These are phyloP conservation scores for Beauveria scarabaeidicola DNA, from an alignment of 2,329 filamentous ascomycete species.

Conservation along the genomic window DNA sequence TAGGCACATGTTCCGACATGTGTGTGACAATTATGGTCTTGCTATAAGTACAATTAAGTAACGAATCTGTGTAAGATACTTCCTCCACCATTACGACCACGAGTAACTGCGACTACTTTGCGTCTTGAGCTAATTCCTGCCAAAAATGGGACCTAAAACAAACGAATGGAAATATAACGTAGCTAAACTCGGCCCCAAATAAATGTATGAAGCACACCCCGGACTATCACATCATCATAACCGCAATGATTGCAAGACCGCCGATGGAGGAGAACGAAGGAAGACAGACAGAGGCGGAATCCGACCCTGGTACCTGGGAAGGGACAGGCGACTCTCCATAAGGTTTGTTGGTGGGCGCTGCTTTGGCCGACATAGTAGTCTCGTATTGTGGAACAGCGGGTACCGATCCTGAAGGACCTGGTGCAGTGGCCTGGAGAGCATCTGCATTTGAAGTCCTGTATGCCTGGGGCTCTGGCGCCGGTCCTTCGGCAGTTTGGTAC, in stretches of 20 bases:
- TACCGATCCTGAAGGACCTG: neutral
- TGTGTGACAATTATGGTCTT: neutral
- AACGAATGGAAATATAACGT: constrained; percentile 11
- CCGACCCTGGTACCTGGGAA: constrained; percentile 21
- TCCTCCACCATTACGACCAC: constrained; percentile 5
- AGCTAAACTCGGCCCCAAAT: constrained; percentile 12
- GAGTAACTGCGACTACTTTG: constrained; percentile 7
- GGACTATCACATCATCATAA: constrained; percentile 17
- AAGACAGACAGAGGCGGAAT: constrained; percentile 17
- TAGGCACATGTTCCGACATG: constrained; percentile 1
- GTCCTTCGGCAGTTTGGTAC: constrained; percentile 8
- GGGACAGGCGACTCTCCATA: constrained; percentile 18
- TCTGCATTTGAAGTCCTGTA: constrained; percentile 13
- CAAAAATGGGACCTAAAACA: constrained; percentile 14
- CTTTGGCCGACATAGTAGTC: constrained; percentile 17
- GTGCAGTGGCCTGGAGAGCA: constrained; percentile 8
- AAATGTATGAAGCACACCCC: constrained; percentile 2
- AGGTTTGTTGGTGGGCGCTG: constrained; percentile 15
- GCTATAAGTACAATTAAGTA: constrained; percentile 11
- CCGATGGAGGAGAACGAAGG: constrained; percentile 17
- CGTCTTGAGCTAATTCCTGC: constrained; percentile 12
- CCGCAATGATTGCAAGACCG: constrained; percentile 20
- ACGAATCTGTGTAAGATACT: constrained; percentile 6
- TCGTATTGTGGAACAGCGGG: constrained; percentile 15
- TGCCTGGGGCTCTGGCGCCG: constrained; percentile 13